These are phyloP conservation scores for Pinus taeda DNA, from an alignment of 75 land plant genomes.

Conservation along the genomic window DNA sequence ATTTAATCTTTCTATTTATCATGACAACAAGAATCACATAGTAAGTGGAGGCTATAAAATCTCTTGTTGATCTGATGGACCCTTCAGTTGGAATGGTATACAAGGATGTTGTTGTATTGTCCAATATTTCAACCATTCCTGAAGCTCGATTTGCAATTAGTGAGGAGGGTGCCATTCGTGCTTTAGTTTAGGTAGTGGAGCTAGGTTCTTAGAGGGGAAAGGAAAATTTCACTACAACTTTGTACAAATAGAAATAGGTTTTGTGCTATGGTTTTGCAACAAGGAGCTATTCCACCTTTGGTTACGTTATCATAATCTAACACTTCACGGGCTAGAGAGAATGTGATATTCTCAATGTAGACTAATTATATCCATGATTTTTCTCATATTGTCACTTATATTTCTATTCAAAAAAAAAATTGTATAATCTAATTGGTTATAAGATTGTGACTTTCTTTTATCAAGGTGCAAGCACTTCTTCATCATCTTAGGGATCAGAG, in stretches of 20 bases:
- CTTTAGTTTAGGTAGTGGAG: constrained; percentile 62
- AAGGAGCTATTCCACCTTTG: constrained; percentile 92
- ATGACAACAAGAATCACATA: constrained; percentile 68
- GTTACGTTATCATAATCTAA: constrained; percentile 83
- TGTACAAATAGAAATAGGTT: constrained; percentile 61
- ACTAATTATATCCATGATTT: background rate
- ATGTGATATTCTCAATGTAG: constrained; percentile 36
- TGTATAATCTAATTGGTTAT: constrained; percentile 1
- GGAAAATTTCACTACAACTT: constrained; percentile 52
- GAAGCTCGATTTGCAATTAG: constrained; percentile 72
- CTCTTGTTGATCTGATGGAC: constrained; percentile 73
- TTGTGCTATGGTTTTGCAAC: constrained; percentile 76
- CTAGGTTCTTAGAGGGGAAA: constrained; percentile 58
- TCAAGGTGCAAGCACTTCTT: constrained; percentile 78
- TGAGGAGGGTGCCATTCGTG: constrained; percentile 57
- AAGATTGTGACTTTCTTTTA: background rate
- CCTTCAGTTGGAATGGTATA: constrained; percentile 83
- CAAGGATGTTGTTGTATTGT: constrained; percentile 80
- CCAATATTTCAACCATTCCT: constrained; percentile 66
- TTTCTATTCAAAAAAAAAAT: background rate
- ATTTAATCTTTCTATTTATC: constrained; percentile 56
- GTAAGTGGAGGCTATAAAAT: constrained; percentile 50
- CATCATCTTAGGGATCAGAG: constrained; percentile 83
- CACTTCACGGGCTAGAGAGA: constrained; percentile 93
- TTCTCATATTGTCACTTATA: background rate